Base-by-base conservation (phyloP, 2,329 filamentous ascomycete species). In the Myriosclerotinia duriaeana region DNA sequence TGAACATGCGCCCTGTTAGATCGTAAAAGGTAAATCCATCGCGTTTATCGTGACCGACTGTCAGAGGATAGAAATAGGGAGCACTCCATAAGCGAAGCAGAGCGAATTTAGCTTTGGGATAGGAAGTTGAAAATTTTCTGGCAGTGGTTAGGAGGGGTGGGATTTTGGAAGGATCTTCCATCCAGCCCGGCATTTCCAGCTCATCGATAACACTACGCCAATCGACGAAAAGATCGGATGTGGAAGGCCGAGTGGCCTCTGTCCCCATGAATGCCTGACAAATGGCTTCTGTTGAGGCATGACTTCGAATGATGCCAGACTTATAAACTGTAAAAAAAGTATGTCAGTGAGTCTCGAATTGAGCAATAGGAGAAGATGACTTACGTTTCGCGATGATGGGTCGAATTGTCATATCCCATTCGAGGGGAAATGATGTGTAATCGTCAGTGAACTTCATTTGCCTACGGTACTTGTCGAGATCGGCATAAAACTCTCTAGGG, bases 41-140 rank as follows among this genome's bases (percentile, higher is more conserved):
- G 12, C 79, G 76, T 55, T 77, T 79, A 22, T 79, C 71, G 15
- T 69, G 65, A 12, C 78, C 77, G 26, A 83, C 71, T 79, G 80
- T 81, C 20, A 82, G 75, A 8, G 82, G 81, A 70, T 80, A 83
- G 74, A 83, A 84, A 71, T 82, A 79, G 7, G 80, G 78, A 2
- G 80, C 78, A 11, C 78, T 80, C 81, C 80, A 84, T 55, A 83
- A 68, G 7, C 79, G 75, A 1, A 84, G 75, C 17, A 82, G 67
- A 0, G 80, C 77, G 72, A 84, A 84, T 7, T 74, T 73, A 17
- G 79, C 78, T 6, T 67, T 53, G 34, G 71, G 60, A 20, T 71
- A 42, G 5, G 68, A 66, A 34, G 34, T 36, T 5, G 73, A 70
- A 70, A 79, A 80, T 6, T 60, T 61, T 26, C 70, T 72, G 7